These are phyloP conservation scores for Sporisorium sorghi DNA, from an alignment of 1,284 basidiomycete genomes.

Conservation along the genomic window DNA sequence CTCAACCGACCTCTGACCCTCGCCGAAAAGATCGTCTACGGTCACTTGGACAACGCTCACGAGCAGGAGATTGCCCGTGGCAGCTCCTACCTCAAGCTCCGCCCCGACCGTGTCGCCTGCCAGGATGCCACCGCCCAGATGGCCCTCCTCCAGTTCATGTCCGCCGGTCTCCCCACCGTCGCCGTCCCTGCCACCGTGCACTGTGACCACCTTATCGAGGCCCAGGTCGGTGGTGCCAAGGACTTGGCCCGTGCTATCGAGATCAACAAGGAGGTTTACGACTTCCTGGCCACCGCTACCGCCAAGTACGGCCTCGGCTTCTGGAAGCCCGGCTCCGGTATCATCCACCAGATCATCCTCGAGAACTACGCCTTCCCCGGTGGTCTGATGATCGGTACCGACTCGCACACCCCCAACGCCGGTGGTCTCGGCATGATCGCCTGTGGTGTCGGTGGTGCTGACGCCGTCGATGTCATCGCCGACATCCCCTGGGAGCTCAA, in stretches of 20 bases:
- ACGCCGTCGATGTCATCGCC: constrained; percentile 99
- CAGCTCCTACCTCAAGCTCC: constrained; percentile 68
- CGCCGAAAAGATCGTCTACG: constrained; percentile 69
- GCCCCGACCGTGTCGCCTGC: constrained; percentile 85
- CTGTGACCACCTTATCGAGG: constrained; percentile 99
- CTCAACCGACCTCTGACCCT: constrained; percentile 68
- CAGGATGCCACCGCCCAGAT: constrained; percentile 99
- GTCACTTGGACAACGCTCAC: constrained; percentile 69
- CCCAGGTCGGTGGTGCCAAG: constrained; percentile 90
- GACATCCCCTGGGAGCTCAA: constrained; percentile 98
- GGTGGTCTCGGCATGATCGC: constrained; percentile 99
- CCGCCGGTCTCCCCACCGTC: constrained; percentile 85
- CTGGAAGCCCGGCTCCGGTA: constrained; percentile 99
- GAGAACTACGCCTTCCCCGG: constrained; percentile 99
- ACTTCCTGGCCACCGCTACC: constrained; percentile 97
- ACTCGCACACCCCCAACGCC: constrained; percentile 99
- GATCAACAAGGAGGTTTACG: constrained; percentile 99
- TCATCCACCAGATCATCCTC: constrained; percentile 76
- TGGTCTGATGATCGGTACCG: constrained; percentile 99
- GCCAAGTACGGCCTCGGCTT: constrained; percentile 99
- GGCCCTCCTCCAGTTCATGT: constrained; percentile 99
- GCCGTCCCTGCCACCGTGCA: constrained; percentile 92
- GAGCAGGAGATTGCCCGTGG: constrained; percentile 68
- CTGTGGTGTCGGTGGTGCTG: constrained; percentile 98
- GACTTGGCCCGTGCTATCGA: constrained; percentile 92